Evolutionary conservation across 2,329 filamentous ascomycete species (phyloP).

Genomic region (Passalora sequoiae): DNA sequence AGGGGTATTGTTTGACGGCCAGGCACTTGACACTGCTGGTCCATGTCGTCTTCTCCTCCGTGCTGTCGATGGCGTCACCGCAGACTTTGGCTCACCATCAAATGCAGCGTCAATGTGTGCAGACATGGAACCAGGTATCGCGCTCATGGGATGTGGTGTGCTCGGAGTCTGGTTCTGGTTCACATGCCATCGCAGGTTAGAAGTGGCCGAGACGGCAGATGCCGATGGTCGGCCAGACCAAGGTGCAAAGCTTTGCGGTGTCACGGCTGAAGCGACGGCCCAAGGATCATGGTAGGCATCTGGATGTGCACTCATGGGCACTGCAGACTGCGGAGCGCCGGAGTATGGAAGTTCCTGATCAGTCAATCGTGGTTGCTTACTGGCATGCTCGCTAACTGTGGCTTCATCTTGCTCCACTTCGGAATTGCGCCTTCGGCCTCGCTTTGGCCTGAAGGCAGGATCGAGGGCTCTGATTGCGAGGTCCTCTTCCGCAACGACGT

Average conservation of each 20-base stretch:
- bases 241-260: constrained; percentile 35
- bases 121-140: constrained; percentile 57
- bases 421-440: constrained; percentile 49
- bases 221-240: constrained; percentile 36
- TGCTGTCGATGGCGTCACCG: constrained; percentile 58
- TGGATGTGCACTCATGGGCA: constrained; percentile 51
- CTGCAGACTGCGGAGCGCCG: constrained; percentile 49
- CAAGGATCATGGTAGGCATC: constrained; percentile 52
- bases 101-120: constrained; percentile 43
- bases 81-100: constrained; percentile 62
- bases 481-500: constrained; percentile 80
- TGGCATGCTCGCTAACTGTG: constrained; percentile 8
- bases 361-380: constrained; percentile 17
- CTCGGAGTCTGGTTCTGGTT: constrained; percentile 23
- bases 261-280: constrained; percentile 38
- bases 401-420: constrained; percentile 29
- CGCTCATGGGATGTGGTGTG: constrained; percentile 70
- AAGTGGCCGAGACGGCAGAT: constrained; percentile 40
- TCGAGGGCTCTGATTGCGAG: constrained; percentile 78
- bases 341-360: constrained; percentile 12
- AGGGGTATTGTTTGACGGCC: constrained; percentile 62
- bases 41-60: constrained; percentile 64
- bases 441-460: constrained; percentile 63
- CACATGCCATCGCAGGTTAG: constrained; percentile 35
- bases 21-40: constrained; percentile 84